phyloP scores from a whole-genome alignment of 2,329 filamentous ascomycete genomes.

The Fusarium protoensiforme region DNA sequence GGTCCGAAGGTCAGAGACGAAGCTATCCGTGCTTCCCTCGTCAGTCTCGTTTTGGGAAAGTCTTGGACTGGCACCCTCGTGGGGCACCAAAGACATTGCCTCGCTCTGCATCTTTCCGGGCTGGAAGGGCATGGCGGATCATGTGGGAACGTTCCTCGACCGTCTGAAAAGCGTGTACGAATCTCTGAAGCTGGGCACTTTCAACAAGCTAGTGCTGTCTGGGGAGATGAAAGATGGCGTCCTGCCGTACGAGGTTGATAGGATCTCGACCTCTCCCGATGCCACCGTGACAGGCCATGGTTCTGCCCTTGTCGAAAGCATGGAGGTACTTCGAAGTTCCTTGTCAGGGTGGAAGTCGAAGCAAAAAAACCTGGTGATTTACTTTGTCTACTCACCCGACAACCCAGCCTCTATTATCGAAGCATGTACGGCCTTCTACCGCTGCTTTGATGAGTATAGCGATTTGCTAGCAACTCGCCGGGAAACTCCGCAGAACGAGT shows the following conservation, averaged over 20 bases:
- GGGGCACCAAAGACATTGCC: constrained; percentile 76
- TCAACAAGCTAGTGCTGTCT: constrained; percentile 62
- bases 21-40: constrained; percentile 78
- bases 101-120: constrained; percentile 78
- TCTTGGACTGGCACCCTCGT: constrained; percentile 77
- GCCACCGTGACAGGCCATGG: constrained; percentile 54
- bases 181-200: constrained; percentile 75
- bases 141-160: constrained; percentile 72
- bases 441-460: constrained; percentile 71
- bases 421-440: constrained; percentile 78
- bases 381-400: constrained; percentile 77
- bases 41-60: constrained; percentile 86
- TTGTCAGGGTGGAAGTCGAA: constrained; percentile 55
- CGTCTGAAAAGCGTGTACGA: constrained; percentile 79
- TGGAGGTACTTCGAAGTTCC: constrained; percentile 60
- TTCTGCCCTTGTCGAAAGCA: constrained; percentile 60
- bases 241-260: constrained; percentile 62
- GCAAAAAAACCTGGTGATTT: constrained; percentile 76
- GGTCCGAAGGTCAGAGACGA: constrained; percentile 75
- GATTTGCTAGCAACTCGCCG: constrained; percentile 56
- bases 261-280: constrained; percentile 54
- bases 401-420: constrained; percentile 72
- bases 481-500: constrained; percentile 64
- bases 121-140: constrained; percentile 70
- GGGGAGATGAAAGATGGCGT: constrained; percentile 56